Percentiles rank a stretch among this genome's conserved stretches.
phyloP scores from a whole-genome alignment of 192 early-diverging fungal genomes.

The Coemansia sp. region DNA sequence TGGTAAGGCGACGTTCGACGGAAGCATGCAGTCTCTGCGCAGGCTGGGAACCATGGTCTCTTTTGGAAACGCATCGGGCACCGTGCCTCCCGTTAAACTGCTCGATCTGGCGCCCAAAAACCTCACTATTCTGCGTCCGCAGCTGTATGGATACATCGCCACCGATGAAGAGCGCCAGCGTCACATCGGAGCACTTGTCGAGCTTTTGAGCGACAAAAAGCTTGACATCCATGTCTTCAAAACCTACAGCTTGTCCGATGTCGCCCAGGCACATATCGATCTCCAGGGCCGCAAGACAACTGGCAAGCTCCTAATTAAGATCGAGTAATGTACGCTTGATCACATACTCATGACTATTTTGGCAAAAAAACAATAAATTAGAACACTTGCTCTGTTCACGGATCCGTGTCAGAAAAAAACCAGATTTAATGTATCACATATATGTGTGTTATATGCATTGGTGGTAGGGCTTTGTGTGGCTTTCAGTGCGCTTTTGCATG shows the following conservation, averaged over 20 bases:
- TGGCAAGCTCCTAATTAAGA: constrained; percentile 67
- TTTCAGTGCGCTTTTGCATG: too few relatives aligned
- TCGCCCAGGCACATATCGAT: constrained; percentile 74
- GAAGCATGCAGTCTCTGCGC: constrained; percentile 62
- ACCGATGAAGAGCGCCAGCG: constrained; percentile 68
- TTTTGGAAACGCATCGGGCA: constrained; percentile 89
- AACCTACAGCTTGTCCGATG: constrained; percentile 73
- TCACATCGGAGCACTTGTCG: constrained; percentile 61
- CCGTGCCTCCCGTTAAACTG: constrained; percentile 65
- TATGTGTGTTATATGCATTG: too few relatives aligned
- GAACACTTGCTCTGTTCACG: background rate
- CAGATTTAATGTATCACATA: too few relatives aligned
- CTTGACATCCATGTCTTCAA: constrained; percentile 73
- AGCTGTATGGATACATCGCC: constrained; percentile 68
- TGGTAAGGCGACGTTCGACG: constrained; percentile 85
- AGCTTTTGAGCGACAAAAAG: constrained; percentile 60
- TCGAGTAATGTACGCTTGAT: constrained; percentile 8
- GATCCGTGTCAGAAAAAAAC: background rate
- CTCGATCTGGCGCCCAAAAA: constrained; percentile 67
- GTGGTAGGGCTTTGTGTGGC: too few relatives aligned
- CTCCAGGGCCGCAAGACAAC: constrained; percentile 69
- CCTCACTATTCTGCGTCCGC: constrained; percentile 71
- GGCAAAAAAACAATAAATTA: background rate
- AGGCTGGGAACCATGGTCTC: constrained; percentile 72
- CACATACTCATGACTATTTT: background rate